Percentiles rank a stretch among this genome's conserved stretches.
These are phyloP conservation scores for Coemansia sp. DNA, from an alignment of 192 early-diverging fungal genomes.

Conservation along the genomic window DNA sequence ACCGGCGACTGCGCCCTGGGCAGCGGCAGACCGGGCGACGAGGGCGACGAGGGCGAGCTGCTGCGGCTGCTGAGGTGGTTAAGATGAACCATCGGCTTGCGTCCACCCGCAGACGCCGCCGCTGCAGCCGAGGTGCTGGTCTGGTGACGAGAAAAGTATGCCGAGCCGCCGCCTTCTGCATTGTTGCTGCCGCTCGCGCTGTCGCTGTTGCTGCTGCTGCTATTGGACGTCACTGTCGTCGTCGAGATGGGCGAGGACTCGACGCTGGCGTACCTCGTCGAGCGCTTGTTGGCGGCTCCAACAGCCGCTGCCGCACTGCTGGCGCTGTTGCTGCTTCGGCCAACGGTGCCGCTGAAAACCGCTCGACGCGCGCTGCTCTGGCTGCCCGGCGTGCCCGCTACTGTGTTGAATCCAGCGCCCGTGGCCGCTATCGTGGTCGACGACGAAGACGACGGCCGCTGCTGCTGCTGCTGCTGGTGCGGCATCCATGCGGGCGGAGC, in stretches of 20 bases:
- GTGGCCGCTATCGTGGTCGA: slow-evolving; percentile 17
- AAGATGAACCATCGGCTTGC: neutral
- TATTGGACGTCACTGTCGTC: slow-evolving; percentile 10
- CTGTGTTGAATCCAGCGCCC: neutral
- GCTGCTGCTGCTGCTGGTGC: neutral
- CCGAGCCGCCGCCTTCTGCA: neutral
- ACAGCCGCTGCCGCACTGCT: neutral
- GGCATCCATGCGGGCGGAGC: slow-evolving; percentile 34
- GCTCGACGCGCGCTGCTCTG: neutral
- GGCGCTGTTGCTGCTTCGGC: neutral
- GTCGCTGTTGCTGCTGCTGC: slow-evolving; percentile 13
- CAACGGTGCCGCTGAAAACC: neutral
- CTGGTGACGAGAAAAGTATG: slow-evolving; percentile 23
- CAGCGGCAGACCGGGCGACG: neutral
- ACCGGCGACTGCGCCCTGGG: neutral
- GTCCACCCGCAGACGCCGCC: neutral
- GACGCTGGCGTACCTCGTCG: neutral
- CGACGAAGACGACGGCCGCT: slow-evolving; percentile 22
- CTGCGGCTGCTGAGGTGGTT: slow-evolving; percentile 1
- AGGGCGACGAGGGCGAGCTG: slow-evolving; percentile 10
- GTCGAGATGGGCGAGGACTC: slow-evolving; percentile 19
- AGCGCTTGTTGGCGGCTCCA: neutral
- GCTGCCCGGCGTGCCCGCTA: neutral
- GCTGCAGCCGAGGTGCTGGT: slow-evolving; percentile 5
- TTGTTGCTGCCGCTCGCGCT: slow-evolving; percentile 13